Evolutionary conservation across 2,329 filamentous ascomycete genomes (phyloP).

Genomic region (Bipolaris sorokiniana): DNA sequence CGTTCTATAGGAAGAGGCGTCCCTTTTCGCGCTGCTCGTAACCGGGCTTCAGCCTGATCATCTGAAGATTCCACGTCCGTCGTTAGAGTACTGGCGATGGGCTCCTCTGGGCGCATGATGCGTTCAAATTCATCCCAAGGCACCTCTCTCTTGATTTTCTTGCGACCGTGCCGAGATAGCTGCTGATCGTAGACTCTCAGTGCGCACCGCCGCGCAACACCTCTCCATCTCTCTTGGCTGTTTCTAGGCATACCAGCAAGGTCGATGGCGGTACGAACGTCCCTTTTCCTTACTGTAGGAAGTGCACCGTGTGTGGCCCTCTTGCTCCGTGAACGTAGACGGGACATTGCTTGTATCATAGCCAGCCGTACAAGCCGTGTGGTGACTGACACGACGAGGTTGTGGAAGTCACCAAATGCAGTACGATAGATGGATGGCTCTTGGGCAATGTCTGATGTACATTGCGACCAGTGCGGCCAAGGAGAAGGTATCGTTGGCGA

Average conservation of each 20-base stretch:
- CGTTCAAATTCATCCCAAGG: slow-evolving; percentile 52
- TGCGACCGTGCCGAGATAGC: slow-evolving; percentile 4
- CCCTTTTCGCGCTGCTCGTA: slow-evolving; percentile 31
- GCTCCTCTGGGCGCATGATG: slow-evolving; percentile 19
- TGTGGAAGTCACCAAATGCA: slow-evolving; percentile 76
- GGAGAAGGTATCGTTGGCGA: slow-evolving; percentile 34
- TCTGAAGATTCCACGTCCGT: slow-evolving; percentile 36
- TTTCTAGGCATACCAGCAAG: slow-evolving; percentile 59
- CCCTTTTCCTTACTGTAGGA: slow-evolving; percentile 52
- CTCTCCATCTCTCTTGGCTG: slow-evolving; percentile 58
- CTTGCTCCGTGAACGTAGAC: slow-evolving; percentile 61
- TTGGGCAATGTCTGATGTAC: slow-evolving; percentile 28
- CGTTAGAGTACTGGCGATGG: slow-evolving; percentile 34
- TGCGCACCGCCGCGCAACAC: slow-evolving; percentile 58
- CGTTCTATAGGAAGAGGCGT: slow-evolving; percentile 36
- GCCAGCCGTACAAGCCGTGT: slow-evolving; percentile 72
- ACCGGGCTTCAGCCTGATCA: slow-evolving; percentile 22
- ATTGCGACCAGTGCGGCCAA: slow-evolving; percentile 43
- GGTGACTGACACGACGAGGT: slow-evolving; percentile 70
- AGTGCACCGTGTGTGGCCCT: slow-evolving; percentile 36
- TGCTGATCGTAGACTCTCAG: slow-evolving; percentile 54
- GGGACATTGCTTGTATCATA: slow-evolving; percentile 72
- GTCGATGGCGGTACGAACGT: slow-evolving; percentile 62
- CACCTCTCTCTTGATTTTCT: slow-evolving; percentile 46
- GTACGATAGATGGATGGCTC: slow-evolving; percentile 75